A percentile compares a stretch with the other conserved stretches of the same genome.
phyloP scores from a whole-genome alignment of 352 stramenopile species.

The Phytophthora agathidicida region DNA sequence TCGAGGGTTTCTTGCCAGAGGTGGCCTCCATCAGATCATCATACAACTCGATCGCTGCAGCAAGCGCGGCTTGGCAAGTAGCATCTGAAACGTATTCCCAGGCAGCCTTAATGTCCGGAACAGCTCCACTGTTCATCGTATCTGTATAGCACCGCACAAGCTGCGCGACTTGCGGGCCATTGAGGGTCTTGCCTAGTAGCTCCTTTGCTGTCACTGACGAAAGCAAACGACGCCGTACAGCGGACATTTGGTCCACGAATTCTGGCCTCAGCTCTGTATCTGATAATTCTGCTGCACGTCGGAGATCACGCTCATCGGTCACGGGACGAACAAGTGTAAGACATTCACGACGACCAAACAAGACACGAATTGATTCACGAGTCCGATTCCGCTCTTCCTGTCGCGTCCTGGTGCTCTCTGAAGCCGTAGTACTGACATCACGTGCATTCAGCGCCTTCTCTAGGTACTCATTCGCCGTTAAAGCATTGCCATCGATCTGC shows the following conservation, averaged over 20 bases:
- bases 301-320: slow-evolving; percentile 66
- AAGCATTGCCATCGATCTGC: slow-evolving; percentile 56
- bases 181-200: slow-evolving; percentile 69
- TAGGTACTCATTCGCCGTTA: slow-evolving; percentile 79
- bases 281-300: slow-evolving; percentile 56
- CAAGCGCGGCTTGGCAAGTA: slow-evolving; percentile 68
- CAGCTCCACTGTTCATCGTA: slow-evolving; percentile 77
- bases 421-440: slow-evolving; percentile 38
- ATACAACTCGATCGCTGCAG: slow-evolving; percentile 61
- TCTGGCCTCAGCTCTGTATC: slow-evolving; percentile 72
- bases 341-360: slow-evolving; percentile 80
- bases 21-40: slow-evolving; percentile 52
- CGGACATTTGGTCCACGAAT: slow-evolving; percentile 76
- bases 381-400: slow-evolving; percentile 81
- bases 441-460: slow-evolving; percentile 75
- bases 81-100: slow-evolving; percentile 87
- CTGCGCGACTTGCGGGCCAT: slow-evolving; percentile 67
- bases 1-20: slow-evolving; percentile 23
- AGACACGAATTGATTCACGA: slow-evolving; percentile 59
- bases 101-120: slow-evolving; percentile 85
- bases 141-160: slow-evolving; percentile 73
- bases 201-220: slow-evolving; percentile 61
- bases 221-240: slow-evolving; percentile 56
- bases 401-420: slow-evolving; percentile 35
- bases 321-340: slow-evolving; percentile 81